Conservation (phyloP, 441 rosid species). For the Erodium texanum region DNA sequence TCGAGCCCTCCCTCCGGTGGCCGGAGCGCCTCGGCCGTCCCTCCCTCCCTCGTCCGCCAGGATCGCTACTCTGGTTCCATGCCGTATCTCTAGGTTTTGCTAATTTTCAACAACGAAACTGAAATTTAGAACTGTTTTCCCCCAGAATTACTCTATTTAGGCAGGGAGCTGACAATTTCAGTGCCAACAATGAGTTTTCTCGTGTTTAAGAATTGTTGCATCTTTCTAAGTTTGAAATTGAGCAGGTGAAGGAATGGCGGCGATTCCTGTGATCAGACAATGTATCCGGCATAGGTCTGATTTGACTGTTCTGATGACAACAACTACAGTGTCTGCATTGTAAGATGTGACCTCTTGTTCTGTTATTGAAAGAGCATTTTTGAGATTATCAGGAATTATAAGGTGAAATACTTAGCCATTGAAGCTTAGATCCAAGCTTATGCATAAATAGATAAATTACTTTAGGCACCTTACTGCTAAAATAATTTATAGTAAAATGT, state of each 20-base stretch:
- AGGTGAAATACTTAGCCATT: not conserved
- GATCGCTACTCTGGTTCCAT: constrained; percentile 82
- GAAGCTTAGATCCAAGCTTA: not conserved
- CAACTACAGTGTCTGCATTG: constrained; percentile 72
- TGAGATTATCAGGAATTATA: not conserved
- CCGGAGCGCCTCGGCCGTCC: constrained; percentile 71
- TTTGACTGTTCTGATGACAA: constrained; percentile 67
- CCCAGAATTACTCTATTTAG: not conserved
- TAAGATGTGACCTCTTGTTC: constrained; percentile 23
- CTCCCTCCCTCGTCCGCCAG: constrained; percentile 58
- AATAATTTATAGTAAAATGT: not conserved
- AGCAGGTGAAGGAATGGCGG: constrained; percentile 90
- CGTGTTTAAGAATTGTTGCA: not conserved
- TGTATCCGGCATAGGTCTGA: constrained; percentile 48
- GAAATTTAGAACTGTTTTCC: too few species aligned
- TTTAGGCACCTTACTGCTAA: not conserved
- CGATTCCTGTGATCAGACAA: constrained; percentile 63
- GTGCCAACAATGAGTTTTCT: not conserved
- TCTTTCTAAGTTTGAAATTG: not conserved
- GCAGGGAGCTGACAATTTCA: not conserved
- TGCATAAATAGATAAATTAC: not conserved
- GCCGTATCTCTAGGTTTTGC: constrained; percentile 72
- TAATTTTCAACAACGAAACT: not conserved
- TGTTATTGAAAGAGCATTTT: not conserved
- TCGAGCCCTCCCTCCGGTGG: constrained; percentile 69